Base-by-base conservation (phyloP, 2,329 filamentous ascomycete genomes). In the Hansfordia pulvinata region DNA sequence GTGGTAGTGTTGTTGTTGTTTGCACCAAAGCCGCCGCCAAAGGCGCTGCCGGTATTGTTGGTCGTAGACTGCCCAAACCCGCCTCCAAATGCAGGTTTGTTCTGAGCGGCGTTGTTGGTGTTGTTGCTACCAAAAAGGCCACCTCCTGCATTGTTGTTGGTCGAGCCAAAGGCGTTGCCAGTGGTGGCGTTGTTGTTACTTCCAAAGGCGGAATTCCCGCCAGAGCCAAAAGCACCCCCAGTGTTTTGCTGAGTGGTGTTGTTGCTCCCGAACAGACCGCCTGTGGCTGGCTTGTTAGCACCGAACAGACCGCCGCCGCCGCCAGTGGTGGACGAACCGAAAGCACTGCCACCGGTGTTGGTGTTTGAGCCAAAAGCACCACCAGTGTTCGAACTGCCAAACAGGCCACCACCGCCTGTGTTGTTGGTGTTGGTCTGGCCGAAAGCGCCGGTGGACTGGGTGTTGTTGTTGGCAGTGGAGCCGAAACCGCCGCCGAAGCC, bases 191-290 rank as follows among this genome's bases (percentile, higher is more conserved):
- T 51, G 17, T 7, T 16, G 13, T 14, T 24, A 41, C 23, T 14
- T 14, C 51, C 52, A 39, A 68, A 66, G 25, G 52, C 51, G 12
- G 62, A 63, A 38, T 49, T 50, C 15, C 14, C 4, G 14, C 17
- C 17, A 41, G 46, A 33, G 14, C 42, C 43, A 20, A 48, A 49
- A 10, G 45, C 17, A 14, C 42, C 36, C 7, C 38, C 34, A 6
- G 26, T 19, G 12, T 42, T 27, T 26, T 43, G 40, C 5, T 38
- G 35, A 13, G 37, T 19, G 8, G 44, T 43, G 33, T 54, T 37
- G 36, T 53, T 39, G 18, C 30, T 37, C 14, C 58, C 58, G 33
- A 62, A 62, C 9, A 59, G 31, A 18, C 45, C 43, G 24, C 47
- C 43, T 20, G 43, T 44, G 15, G 42, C 20, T 33, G 34, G 49